Conservation (phyloP, 805 yeast genomes). For the Diddensiella santjacobensis region DNA sequence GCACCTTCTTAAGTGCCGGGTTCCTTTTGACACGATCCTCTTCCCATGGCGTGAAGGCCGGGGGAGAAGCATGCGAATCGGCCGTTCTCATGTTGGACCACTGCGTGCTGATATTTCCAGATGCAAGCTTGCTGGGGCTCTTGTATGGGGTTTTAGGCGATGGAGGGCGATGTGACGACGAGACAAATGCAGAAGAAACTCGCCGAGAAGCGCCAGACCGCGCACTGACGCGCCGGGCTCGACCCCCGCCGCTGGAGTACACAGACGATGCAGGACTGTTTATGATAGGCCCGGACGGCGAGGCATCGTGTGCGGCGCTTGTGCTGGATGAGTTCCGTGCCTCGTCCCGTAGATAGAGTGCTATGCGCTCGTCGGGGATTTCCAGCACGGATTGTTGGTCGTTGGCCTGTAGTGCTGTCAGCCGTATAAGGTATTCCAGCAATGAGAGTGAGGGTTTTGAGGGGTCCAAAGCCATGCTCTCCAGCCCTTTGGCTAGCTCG, state of each 20-base stretch:
- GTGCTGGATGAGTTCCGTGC: constrained; percentile 14
- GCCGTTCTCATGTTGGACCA: no score
- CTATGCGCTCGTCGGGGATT: constrained; percentile 62
- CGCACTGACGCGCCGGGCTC: not conserved
- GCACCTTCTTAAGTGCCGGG: constrained; percentile 5
- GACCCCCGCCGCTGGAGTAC: not conserved
- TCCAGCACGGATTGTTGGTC: constrained; percentile 53
- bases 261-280: not conserved
- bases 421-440: constrained; percentile 59
- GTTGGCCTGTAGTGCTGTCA: constrained; percentile 55
- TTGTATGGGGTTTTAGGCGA: not conserved
- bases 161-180: not conserved
- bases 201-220: not conserved
- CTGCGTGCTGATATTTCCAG: no score
- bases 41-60: constrained; percentile 32
- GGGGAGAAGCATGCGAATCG: not conserved
- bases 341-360: constrained; percentile 60
- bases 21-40: constrained; percentile 21
- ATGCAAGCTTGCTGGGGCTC: no score
- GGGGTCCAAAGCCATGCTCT: not conserved
- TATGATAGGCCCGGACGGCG: constrained; percentile 1
- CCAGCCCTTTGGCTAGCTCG: constrained; percentile 24
- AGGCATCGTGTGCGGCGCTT: not conserved
- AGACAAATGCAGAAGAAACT: not conserved
- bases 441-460: constrained; percentile 44